Evolutionary conservation across 148 eudicot genomes (phyloP).

Genomic region (Cornus kousa): DNA sequence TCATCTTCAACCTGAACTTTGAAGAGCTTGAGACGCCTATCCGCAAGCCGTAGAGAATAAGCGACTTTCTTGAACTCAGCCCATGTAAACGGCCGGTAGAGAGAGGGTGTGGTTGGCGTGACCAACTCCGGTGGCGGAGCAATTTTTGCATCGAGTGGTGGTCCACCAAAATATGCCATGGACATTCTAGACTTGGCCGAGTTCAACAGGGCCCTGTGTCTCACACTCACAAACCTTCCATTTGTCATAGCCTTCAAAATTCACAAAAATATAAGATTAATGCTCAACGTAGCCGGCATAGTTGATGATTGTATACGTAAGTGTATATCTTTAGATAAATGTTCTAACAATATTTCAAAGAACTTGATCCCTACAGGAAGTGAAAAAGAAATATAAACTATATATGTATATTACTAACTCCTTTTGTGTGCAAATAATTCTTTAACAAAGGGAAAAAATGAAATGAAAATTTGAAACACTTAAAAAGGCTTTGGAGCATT

Average conservation of each 20-base stretch:
- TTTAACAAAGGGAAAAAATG: too few relatives aligned
- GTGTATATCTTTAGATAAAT: too few relatives aligned
- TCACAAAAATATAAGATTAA: neutral
- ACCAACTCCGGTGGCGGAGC: constrained; percentile 10
- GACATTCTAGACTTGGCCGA: constrained; percentile 29
- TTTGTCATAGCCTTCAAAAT: constrained; percentile 36
- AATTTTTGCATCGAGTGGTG: constrained; percentile 26
- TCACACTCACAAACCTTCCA: constrained; percentile 43
- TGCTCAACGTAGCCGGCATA: too few relatives aligned
- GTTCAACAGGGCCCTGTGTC: constrained; percentile 37
- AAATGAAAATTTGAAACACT: too few relatives aligned
- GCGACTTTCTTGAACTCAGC: constrained; percentile 35
- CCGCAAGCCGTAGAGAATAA: constrained; percentile 26
- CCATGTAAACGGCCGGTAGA: constrained; percentile 41
- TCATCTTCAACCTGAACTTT: constrained; percentile 7
- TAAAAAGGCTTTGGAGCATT: too few relatives aligned
- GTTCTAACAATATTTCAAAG: too few relatives aligned
- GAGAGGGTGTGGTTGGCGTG: constrained; percentile 8
- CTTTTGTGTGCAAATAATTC: too few relatives aligned
- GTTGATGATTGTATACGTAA: too few relatives aligned
- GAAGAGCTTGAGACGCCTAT: constrained; percentile 32
- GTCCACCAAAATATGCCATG: constrained; percentile 33
- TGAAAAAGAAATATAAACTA: too few relatives aligned
- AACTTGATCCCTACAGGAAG: too few relatives aligned
- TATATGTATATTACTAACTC: too few relatives aligned